phyloP scores from a whole-genome alignment of 495 filamentous ascomycete species.

The Pyrenula aspistea region DNA sequence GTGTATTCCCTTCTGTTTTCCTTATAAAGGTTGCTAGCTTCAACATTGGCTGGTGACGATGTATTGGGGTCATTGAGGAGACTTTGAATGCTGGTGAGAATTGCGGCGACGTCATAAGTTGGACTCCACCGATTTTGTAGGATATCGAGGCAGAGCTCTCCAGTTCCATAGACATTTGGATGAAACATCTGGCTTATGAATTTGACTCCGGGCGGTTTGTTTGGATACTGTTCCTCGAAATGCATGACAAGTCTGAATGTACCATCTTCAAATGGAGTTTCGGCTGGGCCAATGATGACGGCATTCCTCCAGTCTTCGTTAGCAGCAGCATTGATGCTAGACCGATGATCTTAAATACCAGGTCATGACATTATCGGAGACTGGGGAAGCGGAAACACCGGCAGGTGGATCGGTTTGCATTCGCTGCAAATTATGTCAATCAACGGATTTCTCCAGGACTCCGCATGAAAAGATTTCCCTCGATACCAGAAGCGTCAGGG shows the following conservation, averaged over 20 bases:
- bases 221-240: slow-evolving; percentile 96
- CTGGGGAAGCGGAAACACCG: slow-evolving; percentile 90
- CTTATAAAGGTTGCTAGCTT: slow-evolving; percentile 97
- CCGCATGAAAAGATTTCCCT: background rate
- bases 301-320: slow-evolving; percentile 65
- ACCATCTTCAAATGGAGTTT: slow-evolving; percentile 97
- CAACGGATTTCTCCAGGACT: slow-evolving; percentile 12
- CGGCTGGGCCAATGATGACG: slow-evolving; percentile 94
- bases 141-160: slow-evolving; percentile 93
- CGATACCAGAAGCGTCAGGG: background rate
- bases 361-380: slow-evolving; percentile 98
- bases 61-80: slow-evolving; percentile 98
- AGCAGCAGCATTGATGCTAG: slow-evolving; percentile 3
- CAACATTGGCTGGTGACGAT: slow-evolving; percentile 91
- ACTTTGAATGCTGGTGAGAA: slow-evolving; percentile 96
- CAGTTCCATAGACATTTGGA: slow-evolving; percentile 94
- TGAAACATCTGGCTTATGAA: slow-evolving; percentile 99
- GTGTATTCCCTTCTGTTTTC: slow-evolving; percentile 94
- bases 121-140: slow-evolving; percentile 98
- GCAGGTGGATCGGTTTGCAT: slow-evolving; percentile 99
- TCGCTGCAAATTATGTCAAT: slow-evolving; percentile 46
- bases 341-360: slow-evolving; percentile 47
- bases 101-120: slow-evolving; percentile 95
- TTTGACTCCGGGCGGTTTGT: slow-evolving; percentile 94
- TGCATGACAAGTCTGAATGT: slow-evolving; percentile 98